Conservation (phyloP, 2,329 filamentous ascomycete genomes). For the Fusarium pseudoanthophilum region DNA sequence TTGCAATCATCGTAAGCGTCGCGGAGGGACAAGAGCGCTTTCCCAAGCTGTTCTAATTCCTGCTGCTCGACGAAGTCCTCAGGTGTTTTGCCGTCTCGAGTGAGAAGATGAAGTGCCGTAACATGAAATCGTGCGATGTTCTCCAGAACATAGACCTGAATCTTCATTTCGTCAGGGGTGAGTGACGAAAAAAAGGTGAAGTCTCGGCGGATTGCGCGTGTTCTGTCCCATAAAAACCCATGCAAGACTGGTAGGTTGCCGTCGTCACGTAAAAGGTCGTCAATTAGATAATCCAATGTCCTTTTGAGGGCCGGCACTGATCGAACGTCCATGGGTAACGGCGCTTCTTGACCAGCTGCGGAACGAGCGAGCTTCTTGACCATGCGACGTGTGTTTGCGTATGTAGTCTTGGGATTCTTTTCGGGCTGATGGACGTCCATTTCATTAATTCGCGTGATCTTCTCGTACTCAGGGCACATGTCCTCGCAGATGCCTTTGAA, state of each 20-base stretch:
- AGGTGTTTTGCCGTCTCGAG: conserved; percentile 63
- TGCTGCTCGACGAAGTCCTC: conserved; percentile 74
- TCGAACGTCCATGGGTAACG: conserved; percentile 74
- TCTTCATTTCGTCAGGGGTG: conserved; percentile 64
- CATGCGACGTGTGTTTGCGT: conserved; percentile 65
- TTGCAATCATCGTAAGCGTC: conserved; percentile 74
- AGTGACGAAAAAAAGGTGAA: conserved; percentile 74
- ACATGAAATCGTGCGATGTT: conserved; percentile 75
- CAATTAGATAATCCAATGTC: conserved; percentile 72
- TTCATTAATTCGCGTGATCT: conserved; percentile 70
- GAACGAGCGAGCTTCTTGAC: conserved; percentile 75
- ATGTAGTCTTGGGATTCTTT: conserved; percentile 57
- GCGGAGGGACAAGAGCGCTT: conserved; percentile 71
- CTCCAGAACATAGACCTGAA: conserved; percentile 72
- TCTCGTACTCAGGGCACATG: conserved; percentile 76
- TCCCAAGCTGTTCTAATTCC: conserved; percentile 74
- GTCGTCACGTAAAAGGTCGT: conserved; percentile 66
- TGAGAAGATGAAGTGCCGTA: conserved; percentile 71
- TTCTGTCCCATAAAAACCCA: conserved; percentile 75
- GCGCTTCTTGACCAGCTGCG: conserved; percentile 74
- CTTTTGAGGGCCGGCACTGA: conserved; percentile 67
- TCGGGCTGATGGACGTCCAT: conserved; percentile 67
- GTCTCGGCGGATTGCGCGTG: conserved; percentile 73
- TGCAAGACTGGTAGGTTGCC: conserved; percentile 66
- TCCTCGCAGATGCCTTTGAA: conserved; percentile 76